Evolutionary conservation across 306 rosid species (phyloP).

Genomic region (Abrus precatorius): DNA sequence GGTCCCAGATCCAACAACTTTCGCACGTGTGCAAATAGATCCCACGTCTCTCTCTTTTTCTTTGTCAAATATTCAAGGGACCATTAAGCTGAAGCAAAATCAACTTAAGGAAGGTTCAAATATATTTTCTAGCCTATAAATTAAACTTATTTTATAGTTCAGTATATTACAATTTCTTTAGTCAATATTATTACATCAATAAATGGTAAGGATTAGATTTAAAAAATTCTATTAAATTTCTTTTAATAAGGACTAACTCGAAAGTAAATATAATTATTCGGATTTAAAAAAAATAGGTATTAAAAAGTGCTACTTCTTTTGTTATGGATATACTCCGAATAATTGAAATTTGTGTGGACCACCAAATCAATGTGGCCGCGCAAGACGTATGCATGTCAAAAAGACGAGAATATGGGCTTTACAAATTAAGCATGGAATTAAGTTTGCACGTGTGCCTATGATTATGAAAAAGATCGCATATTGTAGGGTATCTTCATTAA

Average conservation of each 20-base stretch:
- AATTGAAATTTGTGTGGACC: conserved; percentile 2
- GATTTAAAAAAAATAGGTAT: not conserved
- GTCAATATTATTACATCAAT: not conserved
- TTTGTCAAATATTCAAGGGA: not conserved
- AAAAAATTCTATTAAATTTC: too few species aligned
- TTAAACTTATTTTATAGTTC: not conserved
- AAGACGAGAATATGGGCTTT: not conserved
- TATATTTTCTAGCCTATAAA: not conserved
- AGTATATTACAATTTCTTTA: not conserved
- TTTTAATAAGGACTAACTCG: not conserved
- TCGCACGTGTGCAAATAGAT: conserved; percentile 23
- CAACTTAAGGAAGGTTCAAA: too few species aligned
- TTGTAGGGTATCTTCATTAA: not conserved
- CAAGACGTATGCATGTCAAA: not conserved
- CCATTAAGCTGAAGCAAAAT: too few species aligned
- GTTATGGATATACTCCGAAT: not conserved
- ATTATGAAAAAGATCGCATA: not conserved
- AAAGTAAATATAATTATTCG: not conserved
- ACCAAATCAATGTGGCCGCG: not conserved
- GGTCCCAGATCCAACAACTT: conserved; percentile 48
- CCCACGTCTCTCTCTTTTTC: not conserved
- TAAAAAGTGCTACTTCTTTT: not conserved
- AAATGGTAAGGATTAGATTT: not conserved
- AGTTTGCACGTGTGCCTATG: conserved; percentile 32
- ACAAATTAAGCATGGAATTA: conserved; percentile 10